These are phyloP conservation scores for Mycena rebaudengoi DNA, from an alignment of 768 basidiomycete genomes.

Conservation along the genomic window DNA sequence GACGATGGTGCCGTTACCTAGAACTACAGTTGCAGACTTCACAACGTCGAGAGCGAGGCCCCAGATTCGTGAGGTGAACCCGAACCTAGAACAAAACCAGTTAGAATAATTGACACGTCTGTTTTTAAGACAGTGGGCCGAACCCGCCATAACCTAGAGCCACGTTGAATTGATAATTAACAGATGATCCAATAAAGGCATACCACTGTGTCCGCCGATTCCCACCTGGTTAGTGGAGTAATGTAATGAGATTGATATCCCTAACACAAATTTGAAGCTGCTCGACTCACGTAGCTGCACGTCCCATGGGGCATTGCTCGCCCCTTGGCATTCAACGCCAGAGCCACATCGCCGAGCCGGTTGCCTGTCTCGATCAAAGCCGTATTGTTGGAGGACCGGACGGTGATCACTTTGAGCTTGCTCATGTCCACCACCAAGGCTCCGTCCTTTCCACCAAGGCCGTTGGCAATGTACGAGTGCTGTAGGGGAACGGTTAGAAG, in stretches of 20 bases:
- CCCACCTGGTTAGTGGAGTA: slow-evolving; percentile 32
- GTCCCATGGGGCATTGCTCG: slow-evolving; percentile 60
- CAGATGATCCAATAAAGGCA: not conserved
- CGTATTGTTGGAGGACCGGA: slow-evolving; percentile 41
- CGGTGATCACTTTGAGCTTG: slow-evolving; percentile 46
- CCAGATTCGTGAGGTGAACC: slow-evolving; percentile 54
- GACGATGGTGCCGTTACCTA: slow-evolving; percentile 52
- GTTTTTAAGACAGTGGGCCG: slow-evolving; percentile 36
- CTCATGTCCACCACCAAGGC: slow-evolving; percentile 54
- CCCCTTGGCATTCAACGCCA: slow-evolving; percentile 45
- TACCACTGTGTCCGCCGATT: slow-evolving; percentile 58
- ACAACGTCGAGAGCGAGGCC: slow-evolving; percentile 60
- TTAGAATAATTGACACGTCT: slow-evolving; percentile 15
- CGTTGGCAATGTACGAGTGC: slow-evolving; percentile 61
- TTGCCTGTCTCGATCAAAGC: slow-evolving; percentile 54
- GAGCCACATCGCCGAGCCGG: slow-evolving; percentile 54
- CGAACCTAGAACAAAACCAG: slow-evolving; percentile 14
- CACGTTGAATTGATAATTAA: not conserved
- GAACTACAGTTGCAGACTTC: slow-evolving; percentile 47
- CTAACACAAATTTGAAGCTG: not conserved
- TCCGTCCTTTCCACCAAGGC: slow-evolving; percentile 53
- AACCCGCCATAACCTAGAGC: slow-evolving; percentile 50
- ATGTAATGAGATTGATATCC: not conserved
- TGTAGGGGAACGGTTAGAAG: slow-evolving; percentile 21
- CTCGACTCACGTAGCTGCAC: slow-evolving; percentile 50